Conservation (phyloP, 257 asterid species). For the Gynochthodes officinalis region DNA sequence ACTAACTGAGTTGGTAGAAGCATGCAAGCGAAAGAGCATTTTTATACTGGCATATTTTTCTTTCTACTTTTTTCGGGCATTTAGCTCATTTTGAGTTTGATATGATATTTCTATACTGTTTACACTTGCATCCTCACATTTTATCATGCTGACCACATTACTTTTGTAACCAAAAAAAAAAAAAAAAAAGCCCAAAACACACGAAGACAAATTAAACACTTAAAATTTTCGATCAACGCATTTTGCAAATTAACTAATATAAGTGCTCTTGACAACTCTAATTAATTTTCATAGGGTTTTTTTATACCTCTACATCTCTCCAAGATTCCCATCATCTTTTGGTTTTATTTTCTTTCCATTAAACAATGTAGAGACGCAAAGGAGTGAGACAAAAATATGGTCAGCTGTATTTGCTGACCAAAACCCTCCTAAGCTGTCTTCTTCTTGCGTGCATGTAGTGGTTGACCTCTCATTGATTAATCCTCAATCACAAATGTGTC, state of each 20-base stretch:
- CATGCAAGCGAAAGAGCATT: no score
- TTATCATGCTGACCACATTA: no score
- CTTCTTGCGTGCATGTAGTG: slow-evolving; percentile 11
- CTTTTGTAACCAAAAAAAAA: no score
- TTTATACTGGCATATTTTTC: no score
- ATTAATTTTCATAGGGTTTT: not conserved
- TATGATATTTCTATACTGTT: no score
- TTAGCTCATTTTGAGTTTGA: no score
- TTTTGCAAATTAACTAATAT: not conserved
- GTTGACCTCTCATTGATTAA: slow-evolving; percentile 13
- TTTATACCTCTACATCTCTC: not conserved
- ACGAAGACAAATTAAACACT: slow-evolving; percentile 5
- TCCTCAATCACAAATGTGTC: not conserved
- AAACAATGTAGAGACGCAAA: not conserved
- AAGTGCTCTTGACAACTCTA: slow-evolving; percentile 9
- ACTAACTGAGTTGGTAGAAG: no score
- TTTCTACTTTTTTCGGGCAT: no score
- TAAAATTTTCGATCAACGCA: not conserved
- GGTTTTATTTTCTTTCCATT: not conserved
- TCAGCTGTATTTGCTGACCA: slow-evolving; percentile 14
- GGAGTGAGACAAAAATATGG: not conserved
- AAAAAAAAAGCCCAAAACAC: not conserved
- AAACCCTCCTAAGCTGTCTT: slow-evolving; percentile 1
- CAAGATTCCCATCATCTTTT: slow-evolving; percentile 11
- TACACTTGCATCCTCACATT: no score